A percentile compares a stretch with the other conserved stretches of the same genome.
phyloP scores from a whole-genome alignment of 768 basidiomycete genomes.

The Mycena filopes region DNA sequence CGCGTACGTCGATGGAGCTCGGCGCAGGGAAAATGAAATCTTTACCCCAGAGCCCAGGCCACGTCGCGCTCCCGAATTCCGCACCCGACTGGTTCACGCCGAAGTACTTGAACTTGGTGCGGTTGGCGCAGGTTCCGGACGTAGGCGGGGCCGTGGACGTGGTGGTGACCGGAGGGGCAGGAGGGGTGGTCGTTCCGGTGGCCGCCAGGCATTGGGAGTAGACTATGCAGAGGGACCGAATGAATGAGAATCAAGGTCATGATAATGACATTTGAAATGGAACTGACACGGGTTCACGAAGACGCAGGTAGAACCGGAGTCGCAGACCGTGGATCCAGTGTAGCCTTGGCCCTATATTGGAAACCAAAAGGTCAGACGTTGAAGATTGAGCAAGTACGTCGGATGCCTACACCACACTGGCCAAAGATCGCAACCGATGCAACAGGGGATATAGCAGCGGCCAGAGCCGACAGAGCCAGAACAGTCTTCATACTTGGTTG shows the following conservation, averaged over 20 bases:
- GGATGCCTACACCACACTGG: constrained; percentile 58
- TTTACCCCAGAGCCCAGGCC: constrained; percentile 57
- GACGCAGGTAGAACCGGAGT: constrained; percentile 54
- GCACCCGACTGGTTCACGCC: constrained; percentile 73
- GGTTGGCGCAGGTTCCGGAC: constrained; percentile 38
- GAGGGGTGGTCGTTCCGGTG: constrained; percentile 39
- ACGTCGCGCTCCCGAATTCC: constrained; percentile 62
- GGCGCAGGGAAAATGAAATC: constrained; percentile 41
- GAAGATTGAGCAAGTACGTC: constrained; percentile 20
- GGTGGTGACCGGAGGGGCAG: constrained; percentile 39
- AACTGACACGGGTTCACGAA: constrained; percentile 54
- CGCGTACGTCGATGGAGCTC: constrained; percentile 48
- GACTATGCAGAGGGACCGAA: constrained; percentile 38
- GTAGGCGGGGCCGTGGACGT: constrained; percentile 42
- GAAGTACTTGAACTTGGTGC: constrained; percentile 70
- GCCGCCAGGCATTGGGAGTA: constrained; percentile 59
- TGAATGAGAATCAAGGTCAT: neutral
- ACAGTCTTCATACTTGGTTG: constrained; percentile 30
- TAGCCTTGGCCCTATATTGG: constrained; percentile 50
- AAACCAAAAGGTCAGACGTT: constrained; percentile 15
- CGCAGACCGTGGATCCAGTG: constrained; percentile 57
- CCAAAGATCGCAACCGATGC: constrained; percentile 56
- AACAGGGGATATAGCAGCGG: constrained; percentile 44
- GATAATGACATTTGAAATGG: neutral
- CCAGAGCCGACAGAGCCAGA: constrained; percentile 42